phyloP scores from a whole-genome alignment of 2,329 filamentous ascomycete genomes.

The Niveomyces coronatus region DNA sequence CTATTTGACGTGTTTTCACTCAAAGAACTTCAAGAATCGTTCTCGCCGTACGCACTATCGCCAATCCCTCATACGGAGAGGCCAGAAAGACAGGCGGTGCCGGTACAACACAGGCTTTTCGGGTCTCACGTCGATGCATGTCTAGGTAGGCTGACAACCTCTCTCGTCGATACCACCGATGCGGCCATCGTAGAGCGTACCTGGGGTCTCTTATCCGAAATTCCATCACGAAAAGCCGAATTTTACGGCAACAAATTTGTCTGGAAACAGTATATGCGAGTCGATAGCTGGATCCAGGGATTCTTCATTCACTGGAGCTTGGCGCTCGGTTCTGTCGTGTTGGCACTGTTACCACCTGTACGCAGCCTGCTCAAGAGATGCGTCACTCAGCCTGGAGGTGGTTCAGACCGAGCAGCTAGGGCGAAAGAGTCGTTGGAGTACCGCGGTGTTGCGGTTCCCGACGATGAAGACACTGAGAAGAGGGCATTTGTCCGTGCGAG shows the following conservation, averaged over 20 bases:
- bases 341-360: slow-evolving; percentile 35
- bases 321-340: slow-evolving; percentile 30
- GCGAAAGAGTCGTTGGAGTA: slow-evolving; percentile 53
- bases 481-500: slow-evolving; percentile 45
- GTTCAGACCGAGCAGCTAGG: slow-evolving; percentile 39
- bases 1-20: slow-evolving; percentile 43
- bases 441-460: slow-evolving; percentile 52
- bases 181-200: slow-evolving; percentile 46
- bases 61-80: slow-evolving; percentile 37
- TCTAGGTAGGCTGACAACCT: slow-evolving; percentile 47
- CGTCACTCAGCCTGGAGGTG: slow-evolving; percentile 45
- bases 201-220: slow-evolving; percentile 48
- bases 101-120: slow-evolving; percentile 35
- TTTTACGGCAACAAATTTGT: slow-evolving; percentile 53
- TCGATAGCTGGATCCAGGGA: slow-evolving; percentile 39
- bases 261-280: slow-evolving; percentile 44
- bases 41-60: slow-evolving; percentile 45
- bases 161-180: slow-evolving; percentile 39
- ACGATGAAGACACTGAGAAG: slow-evolving; percentile 35
- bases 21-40: slow-evolving; percentile 34
- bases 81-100: slow-evolving; percentile 19
- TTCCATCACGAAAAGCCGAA: slow-evolving; percentile 31
- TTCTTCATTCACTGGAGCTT: slow-evolving; percentile 40
- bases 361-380: slow-evolving; percentile 32
- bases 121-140: slow-evolving; percentile 39